These are phyloP conservation scores for Cytospora paraplurivora DNA, from an alignment of 2,329 filamentous ascomycete species.

Conservation along the genomic window DNA sequence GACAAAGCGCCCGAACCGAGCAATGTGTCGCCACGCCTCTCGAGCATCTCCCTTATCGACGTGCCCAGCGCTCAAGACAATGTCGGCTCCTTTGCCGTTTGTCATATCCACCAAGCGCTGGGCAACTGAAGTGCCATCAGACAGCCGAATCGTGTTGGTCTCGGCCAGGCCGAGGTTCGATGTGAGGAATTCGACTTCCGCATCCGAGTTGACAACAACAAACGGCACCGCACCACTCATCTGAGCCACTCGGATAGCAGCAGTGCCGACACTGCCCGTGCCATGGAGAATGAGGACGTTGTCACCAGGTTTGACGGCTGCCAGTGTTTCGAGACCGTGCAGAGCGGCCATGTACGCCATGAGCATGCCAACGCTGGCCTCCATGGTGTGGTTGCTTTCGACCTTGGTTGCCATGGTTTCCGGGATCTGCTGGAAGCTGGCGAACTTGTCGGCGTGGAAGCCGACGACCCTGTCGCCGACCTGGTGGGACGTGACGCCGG, in stretches of 20 bases:
- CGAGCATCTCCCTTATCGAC: constrained; percentile 21
- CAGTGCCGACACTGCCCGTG: constrained; percentile 31
- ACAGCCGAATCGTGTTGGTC: not conserved
- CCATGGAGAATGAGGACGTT: constrained; percentile 29
- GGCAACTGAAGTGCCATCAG: constrained; percentile 2
- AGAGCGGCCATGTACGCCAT: constrained; percentile 31
- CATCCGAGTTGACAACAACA: constrained; percentile 26
- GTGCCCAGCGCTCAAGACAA: constrained; percentile 30
- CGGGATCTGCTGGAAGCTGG: constrained; percentile 30
- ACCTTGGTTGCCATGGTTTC: constrained; percentile 29
- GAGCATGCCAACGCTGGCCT: constrained; percentile 21
- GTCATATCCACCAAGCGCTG: constrained; percentile 22
- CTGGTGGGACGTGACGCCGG: constrained; percentile 25
- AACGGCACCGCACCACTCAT: constrained; percentile 29
- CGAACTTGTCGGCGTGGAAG: constrained; percentile 30
- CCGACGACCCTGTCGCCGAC: constrained; percentile 35
- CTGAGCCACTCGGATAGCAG: constrained; percentile 32
- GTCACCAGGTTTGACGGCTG: constrained; percentile 28
- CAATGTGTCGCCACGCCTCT: constrained; percentile 32
- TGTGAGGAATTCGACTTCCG: constrained; percentile 27
- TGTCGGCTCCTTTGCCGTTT: constrained; percentile 27
- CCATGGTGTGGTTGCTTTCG: constrained; percentile 27
- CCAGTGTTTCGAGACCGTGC: constrained; percentile 34
- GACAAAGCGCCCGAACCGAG: constrained; percentile 32
- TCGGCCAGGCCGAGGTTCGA: constrained; percentile 15